phyloP scores from a whole-genome alignment of 2,329 filamentous ascomycete species.

The Celoporthe dispersa region DNA sequence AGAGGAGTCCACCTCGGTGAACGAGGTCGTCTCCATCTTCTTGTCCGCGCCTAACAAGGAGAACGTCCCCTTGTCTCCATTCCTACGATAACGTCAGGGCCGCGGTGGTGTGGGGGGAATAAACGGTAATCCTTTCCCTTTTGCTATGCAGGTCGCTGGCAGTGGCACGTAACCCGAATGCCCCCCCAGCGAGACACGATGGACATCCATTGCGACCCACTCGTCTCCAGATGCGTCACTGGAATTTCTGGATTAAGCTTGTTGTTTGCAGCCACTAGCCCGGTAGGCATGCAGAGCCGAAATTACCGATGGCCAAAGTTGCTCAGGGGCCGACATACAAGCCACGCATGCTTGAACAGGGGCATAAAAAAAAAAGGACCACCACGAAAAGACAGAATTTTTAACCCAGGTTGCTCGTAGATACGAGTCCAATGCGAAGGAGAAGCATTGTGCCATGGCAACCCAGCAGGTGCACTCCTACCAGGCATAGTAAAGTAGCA shows the following conservation, averaged over 20 bases:
- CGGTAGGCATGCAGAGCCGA: neutral
- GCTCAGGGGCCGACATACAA: neutral
- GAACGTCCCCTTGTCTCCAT: neutral
- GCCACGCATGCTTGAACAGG: neutral
- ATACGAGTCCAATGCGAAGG: neutral
- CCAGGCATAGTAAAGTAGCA: no score
- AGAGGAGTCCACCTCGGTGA: neutral
- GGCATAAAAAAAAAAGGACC: no score
- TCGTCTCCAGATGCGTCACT: neutral
- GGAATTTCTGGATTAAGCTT: neutral
- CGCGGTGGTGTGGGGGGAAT: neutral
- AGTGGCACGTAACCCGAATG: neutral
- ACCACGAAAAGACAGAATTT: no score
- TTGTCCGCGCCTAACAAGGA: neutral
- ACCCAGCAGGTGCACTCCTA: neutral
- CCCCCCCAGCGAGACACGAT: neutral
- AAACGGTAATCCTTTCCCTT: conserved; percentile 3
- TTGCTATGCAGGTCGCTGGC: neutral
- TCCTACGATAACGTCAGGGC: neutral
- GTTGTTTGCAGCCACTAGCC: neutral
- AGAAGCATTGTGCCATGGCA: neutral
- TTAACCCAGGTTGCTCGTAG: neutral
- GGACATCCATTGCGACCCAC: neutral
- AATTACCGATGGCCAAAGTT: conserved; percentile 1
- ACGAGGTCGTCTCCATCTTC: neutral